These are phyloP conservation scores for Xylaria sp. DNA, from an alignment of 2,329 filamentous ascomycete genomes.

Conservation along the genomic window DNA sequence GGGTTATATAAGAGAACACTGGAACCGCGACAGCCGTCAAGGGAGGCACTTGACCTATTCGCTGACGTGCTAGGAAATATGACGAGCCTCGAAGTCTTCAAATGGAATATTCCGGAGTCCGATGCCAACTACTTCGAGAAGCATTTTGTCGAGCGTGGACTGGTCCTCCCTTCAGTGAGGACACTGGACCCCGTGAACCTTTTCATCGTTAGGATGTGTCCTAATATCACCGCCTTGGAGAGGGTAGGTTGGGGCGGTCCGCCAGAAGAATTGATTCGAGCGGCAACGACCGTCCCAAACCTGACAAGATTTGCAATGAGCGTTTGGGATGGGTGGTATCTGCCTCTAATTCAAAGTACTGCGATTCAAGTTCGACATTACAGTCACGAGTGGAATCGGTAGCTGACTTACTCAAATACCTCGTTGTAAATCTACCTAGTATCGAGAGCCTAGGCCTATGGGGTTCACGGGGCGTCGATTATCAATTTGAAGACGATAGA, in stretches of 20 bases:
- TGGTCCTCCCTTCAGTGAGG: constrained; percentile 19
- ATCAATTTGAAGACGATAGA: no score
- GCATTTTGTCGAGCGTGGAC: constrained; percentile 4
- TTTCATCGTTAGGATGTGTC: constrained; percentile 24
- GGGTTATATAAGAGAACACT: background rate
- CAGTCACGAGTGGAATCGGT: background rate
- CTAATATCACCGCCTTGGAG: constrained; percentile 19
- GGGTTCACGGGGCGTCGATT: no score
- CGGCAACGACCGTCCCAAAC: constrained; percentile 1
- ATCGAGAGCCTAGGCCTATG: constrained; percentile 19
- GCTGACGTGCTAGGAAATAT: constrained; percentile 24
- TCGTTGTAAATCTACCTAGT: constrained; percentile 10
- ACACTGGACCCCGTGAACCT: constrained; percentile 13
- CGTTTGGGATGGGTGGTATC: background rate
- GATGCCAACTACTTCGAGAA: constrained; percentile 12
- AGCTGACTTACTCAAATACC: constrained; percentile 12
- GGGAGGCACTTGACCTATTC: constrained; percentile 1
- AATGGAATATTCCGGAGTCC: constrained; percentile 1
- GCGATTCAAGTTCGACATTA: background rate
- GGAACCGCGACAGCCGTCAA: constrained; percentile 12
- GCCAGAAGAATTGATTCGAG: constrained; percentile 10
- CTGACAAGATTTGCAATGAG: constrained; percentile 20
- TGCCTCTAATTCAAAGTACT: constrained; percentile 10
- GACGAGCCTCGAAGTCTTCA: constrained; percentile 29
- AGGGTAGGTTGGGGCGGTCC: background rate